These are phyloP conservation scores for Fonsecaea monophora DNA, from an alignment of 2,329 filamentous ascomycete species.

Conservation along the genomic window DNA sequence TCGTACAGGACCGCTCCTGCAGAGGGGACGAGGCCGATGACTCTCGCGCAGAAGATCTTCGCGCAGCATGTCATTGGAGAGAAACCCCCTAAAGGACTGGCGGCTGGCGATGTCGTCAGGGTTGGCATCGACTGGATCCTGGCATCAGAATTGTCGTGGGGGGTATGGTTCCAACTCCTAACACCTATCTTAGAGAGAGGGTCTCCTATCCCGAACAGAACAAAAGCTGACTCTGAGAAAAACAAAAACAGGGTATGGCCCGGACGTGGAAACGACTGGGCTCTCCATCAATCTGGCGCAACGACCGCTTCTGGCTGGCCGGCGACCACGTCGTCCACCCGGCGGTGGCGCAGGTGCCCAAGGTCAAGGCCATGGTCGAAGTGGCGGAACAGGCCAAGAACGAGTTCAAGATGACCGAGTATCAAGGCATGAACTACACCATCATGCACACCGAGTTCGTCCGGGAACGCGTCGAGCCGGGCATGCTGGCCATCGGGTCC, in stretches of 20 bases:
- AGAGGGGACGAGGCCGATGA: conserved; percentile 46
- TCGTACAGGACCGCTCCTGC: conserved; percentile 3
- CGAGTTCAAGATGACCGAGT: conserved; percentile 55
- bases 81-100: conserved; percentile 44
- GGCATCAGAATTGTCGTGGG: conserved; percentile 54
- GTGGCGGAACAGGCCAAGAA: conserved; percentile 47
- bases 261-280: conserved; percentile 51
- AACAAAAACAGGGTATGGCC: conserved; percentile 48
- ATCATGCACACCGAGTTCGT: conserved; percentile 59
- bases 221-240: background rate
- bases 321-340: conserved; percentile 59
- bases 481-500: conserved; percentile 52
- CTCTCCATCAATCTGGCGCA: conserved; percentile 55
- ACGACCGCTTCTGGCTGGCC: conserved; percentile 60
- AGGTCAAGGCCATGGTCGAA: conserved; percentile 48
- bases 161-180: conserved; percentile 33
- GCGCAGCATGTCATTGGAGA: conserved; percentile 50
- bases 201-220: no score
- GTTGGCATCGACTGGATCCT: conserved; percentile 57
- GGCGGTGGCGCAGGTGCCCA: conserved; percentile 47
- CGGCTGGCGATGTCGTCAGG: conserved; percentile 51
- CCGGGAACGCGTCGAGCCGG: conserved; percentile 54
- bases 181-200: background rate
- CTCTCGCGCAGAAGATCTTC: conserved; percentile 55
- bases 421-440: conserved; percentile 50